Conservation (phyloP, 169 alveolate genomes). For the Haemoproteus tartakovskyi region DNA sequence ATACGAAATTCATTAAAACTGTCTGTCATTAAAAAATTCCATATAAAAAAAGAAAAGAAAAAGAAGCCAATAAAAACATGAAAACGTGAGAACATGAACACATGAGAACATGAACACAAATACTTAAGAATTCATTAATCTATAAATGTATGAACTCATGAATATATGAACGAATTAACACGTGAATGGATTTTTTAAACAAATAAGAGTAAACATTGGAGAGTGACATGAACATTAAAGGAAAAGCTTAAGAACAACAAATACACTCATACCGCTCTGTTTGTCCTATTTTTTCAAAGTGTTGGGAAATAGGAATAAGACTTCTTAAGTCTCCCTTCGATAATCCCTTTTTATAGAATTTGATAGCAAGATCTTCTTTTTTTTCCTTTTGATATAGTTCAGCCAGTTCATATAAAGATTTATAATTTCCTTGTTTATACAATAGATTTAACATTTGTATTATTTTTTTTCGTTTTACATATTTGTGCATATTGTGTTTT, state of each 20-base stretch:
- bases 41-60: not conserved
- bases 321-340: slow-evolving; percentile 42
- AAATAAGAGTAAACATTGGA: too few relatives aligned
- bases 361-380: slow-evolving; percentile 17
- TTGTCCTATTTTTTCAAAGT: slow-evolving; percentile 21
- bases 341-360: slow-evolving; percentile 22
- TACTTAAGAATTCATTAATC: not conserved
- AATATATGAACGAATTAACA: too few relatives aligned
- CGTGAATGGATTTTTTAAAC: too few relatives aligned
- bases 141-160: too few relatives aligned
- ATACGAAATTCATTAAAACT: not conserved
- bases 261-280: slow-evolving; percentile 20
- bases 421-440: slow-evolving; percentile 55
- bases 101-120: not conserved
- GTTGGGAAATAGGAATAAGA: slow-evolving; percentile 10
- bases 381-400: slow-evolving; percentile 30
- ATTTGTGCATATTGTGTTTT: slow-evolving; percentile 5
- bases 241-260: too few relatives aligned
- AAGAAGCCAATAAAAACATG: not conserved
- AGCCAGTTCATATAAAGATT: slow-evolving; percentile 49
- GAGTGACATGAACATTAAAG: too few relatives aligned
- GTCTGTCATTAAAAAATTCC: not conserved
- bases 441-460: slow-evolving; percentile 35
- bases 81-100: not conserved
- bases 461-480: slow-evolving; percentile 13